These are phyloP conservation scores for Akanthomyces muscarius DNA, from an alignment of 2,329 filamentous ascomycete species.

Conservation along the genomic window DNA sequence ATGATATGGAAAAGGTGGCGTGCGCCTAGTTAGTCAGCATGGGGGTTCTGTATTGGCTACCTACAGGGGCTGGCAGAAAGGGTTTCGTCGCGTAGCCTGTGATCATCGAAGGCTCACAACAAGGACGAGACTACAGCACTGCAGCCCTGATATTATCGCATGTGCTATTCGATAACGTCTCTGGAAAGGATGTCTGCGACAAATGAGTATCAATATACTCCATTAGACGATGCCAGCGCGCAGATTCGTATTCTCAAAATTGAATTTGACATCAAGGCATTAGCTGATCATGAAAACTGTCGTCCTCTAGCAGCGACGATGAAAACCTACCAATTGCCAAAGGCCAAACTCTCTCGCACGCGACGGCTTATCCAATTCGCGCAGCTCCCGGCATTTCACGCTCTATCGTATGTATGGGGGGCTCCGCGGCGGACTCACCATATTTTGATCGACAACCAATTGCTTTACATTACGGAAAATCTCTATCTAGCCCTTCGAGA, in stretches of 20 bases:
- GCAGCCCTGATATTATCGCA: background rate
- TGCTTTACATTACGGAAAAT: background rate
- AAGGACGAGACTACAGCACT: background rate
- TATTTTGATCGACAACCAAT: background rate
- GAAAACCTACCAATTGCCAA: background rate
- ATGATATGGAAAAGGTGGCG: too few species aligned
- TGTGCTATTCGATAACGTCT: background rate
- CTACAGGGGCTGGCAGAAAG: too few species aligned
- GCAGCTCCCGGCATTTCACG: background rate
- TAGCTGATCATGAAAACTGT: background rate
- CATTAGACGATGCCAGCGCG: background rate
- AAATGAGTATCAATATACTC: background rate
- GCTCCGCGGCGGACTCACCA: background rate
- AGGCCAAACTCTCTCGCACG: background rate
- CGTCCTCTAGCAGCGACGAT: background rate
- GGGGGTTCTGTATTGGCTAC: too few species aligned
- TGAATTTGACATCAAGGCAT: background rate
- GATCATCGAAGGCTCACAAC: background rate
- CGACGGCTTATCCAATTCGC: background rate
- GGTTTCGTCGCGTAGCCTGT: background rate
- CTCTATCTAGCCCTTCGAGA: background rate
- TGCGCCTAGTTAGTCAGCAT: too few species aligned
- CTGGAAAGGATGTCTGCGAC: background rate
- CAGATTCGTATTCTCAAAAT: background rate
- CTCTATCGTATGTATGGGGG: background rate